Percentiles rank a stretch among this genome's conserved stretches.
phyloP scores from a whole-genome alignment of 257 asterid species.

The Primulina eburnea region DNA sequence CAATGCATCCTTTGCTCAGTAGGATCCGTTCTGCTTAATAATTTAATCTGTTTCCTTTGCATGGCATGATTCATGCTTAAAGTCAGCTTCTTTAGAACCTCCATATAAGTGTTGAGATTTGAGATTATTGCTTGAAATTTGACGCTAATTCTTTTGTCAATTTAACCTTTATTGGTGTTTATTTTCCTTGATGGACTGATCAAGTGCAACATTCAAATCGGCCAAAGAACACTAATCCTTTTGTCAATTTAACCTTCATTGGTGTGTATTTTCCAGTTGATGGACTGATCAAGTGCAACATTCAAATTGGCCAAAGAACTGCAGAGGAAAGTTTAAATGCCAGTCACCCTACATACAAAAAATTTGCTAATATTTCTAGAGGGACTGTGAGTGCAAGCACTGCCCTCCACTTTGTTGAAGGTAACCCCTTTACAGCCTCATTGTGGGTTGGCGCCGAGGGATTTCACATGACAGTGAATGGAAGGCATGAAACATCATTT shows the following conservation, averaged over 20 bases:
- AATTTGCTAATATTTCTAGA: conserved; percentile 46
- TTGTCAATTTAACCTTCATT: conserved; percentile 20
- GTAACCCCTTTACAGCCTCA: conserved; percentile 86
- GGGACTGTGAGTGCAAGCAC: conserved; percentile 44
- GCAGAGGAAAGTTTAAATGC: conserved; percentile 36
- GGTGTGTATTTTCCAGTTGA: conserved; percentile 55
- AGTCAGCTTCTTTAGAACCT: neutral
- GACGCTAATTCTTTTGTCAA: neutral
- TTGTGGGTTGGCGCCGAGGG: conserved; percentile 91
- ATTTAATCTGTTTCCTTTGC: neutral
- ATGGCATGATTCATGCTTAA: neutral
- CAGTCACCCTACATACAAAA: conserved; percentile 38
- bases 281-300: conserved; percentile 77
- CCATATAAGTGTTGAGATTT: neutral
- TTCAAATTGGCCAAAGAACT: conserved; percentile 39
- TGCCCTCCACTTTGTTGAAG: conserved; percentile 67
- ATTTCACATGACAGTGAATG: conserved; percentile 90
- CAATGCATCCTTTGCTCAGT: neutral
- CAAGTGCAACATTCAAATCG: conserved; percentile 58
- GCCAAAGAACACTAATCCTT: conserved; percentile 25
- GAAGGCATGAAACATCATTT: no score
- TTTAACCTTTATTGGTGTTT: conserved; percentile 21
- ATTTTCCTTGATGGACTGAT: conserved; percentile 74
- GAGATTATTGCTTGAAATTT: no score
- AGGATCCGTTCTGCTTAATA: neutral